A percentile compares a stretch with the other conserved stretches of the same genome.
These are phyloP conservation scores for Alternaria gansuensis DNA, from an alignment of 2,329 filamentous ascomycete species.

Conservation along the genomic window DNA sequence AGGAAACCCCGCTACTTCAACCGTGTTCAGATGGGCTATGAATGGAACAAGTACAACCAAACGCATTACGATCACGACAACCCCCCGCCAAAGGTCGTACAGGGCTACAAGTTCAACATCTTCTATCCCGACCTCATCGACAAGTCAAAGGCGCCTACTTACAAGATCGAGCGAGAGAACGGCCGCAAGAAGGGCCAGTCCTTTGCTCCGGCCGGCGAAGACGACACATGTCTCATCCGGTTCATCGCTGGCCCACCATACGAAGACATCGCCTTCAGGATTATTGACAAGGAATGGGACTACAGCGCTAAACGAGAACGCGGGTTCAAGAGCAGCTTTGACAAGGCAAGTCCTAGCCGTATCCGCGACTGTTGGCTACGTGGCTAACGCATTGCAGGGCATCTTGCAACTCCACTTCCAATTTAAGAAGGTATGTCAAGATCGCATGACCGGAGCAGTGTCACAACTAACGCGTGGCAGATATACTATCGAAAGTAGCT, in stretches of 20 bases:
- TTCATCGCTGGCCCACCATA: conserved; percentile 97
- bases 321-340: conserved; percentile 95
- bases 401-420: conserved; percentile 97
- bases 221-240: conserved; percentile 94
- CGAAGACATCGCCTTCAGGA: conserved; percentile 94
- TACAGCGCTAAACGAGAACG: conserved; percentile 95
- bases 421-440: conserved; percentile 84
- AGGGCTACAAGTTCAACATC: conserved; percentile 99
- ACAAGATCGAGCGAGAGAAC: conserved; percentile 92
- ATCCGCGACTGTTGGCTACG: conserved; percentile 1
- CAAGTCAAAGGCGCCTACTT: conserved; percentile 92
- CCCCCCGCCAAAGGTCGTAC: conserved; percentile 95
- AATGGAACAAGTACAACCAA: conserved; percentile 99
- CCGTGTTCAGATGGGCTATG: conserved; percentile 97
- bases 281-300: conserved; percentile 99
- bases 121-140: conserved; percentile 98
- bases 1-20: conserved; percentile 98
- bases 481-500: conserved; percentile 59
- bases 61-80: conserved; percentile 99
- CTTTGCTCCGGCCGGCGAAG: conserved; percentile 90
- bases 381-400: conserved; percentile 66
- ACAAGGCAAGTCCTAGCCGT: conserved; percentile 75
- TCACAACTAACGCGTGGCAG: conserved; percentile 44
- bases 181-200: conserved; percentile 90
- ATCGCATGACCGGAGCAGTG: conserved; percentile 3